These are phyloP conservation scores for Cryptococcus sp. DNA, from an alignment of 1,284 basidiomycete genomes.

Conservation along the genomic window DNA sequence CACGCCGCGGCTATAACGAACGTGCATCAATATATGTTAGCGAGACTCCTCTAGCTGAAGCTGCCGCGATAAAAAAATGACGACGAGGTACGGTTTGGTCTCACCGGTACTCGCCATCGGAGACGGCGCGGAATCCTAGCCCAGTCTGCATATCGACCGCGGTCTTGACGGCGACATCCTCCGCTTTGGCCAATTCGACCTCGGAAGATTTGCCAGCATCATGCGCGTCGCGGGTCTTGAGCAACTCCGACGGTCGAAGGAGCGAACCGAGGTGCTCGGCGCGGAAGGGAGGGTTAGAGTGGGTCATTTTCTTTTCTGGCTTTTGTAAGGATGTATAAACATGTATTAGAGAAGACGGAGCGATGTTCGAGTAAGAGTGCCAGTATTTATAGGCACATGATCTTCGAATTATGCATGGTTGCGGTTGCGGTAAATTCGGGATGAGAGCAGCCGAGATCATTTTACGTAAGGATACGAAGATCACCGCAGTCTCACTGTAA, in stretches of 20 bases:
- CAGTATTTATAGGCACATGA: too few relatives aligned
- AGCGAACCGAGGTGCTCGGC: slow-evolving; percentile 50
- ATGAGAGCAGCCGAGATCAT: too few relatives aligned
- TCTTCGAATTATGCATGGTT: too few relatives aligned
- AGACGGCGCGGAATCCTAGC: slow-evolving; percentile 45
- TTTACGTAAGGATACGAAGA: too few relatives aligned
- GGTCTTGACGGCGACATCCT: slow-evolving; percentile 51
- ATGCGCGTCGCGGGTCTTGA: slow-evolving; percentile 33
- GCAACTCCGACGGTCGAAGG: slow-evolving; percentile 42
- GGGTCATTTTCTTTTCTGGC: neutral
- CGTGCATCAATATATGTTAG: neutral
- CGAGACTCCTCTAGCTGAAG: neutral
- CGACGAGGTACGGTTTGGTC: neutral
- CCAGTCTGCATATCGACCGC: slow-evolving; percentile 47
- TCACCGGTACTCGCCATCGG: slow-evolving; percentile 52
- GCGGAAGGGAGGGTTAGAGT: slow-evolving; percentile 40
- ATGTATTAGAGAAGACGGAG: too few relatives aligned
- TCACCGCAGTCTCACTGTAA: too few relatives aligned
- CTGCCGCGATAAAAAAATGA: neutral
- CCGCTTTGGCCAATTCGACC: slow-evolving; percentile 39
- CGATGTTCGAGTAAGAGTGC: too few relatives aligned
- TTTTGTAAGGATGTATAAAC: too few relatives aligned
- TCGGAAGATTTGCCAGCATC: slow-evolving; percentile 38
- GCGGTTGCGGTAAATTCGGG: too few relatives aligned
- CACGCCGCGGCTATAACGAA: slow-evolving; percentile 24